Evolutionary conservation across 2,329 filamentous ascomycete genomes (phyloP), one percentile per base, ranked within the genome.

Genomic region (Calonectria pteridis): DNA sequence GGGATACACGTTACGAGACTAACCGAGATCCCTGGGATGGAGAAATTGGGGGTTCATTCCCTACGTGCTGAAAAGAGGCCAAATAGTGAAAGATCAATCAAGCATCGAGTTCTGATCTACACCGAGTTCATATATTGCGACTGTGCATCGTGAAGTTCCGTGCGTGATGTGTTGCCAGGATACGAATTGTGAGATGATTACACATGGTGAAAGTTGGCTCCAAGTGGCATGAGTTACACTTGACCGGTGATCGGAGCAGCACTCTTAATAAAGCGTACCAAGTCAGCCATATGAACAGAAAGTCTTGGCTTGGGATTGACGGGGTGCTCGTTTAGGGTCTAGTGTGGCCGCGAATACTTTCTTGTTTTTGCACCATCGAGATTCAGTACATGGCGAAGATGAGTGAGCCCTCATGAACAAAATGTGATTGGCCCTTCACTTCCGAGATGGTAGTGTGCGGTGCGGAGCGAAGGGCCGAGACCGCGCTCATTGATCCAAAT

Each of bases 1-100:
- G 71, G 77, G 74, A 75, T 78, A 79, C 77, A 75, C 71, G 76
- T 68, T 76, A 77, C 68, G 70, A 67, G 74, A 68, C 59, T 71
- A 58, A 55, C 58, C 73, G 55, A 69, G 31, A 55, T 65, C 55
- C 49, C 63, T 50, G 20, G 49, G 58, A 49, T 49, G 51, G 23
- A 49, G 65, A 59, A 51, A 35, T 64, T 50, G 58, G 33, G 50
- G 55, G 64, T 68, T 72, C 55, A 37, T 26, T 31, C 29, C 55
- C 37, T 43, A 59, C 43, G 26, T 40, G 31, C 20, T 26, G 58
- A 59, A 64, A 69, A 72, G 35, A 59, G 67, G 23, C 13, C 20
- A 68, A 69, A 53, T 23, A 72, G 63, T 58, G 35, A 72, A 51
- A 58, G 33, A 64, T 53, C 63, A 46, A 51, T 40, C 28, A 50